Conservation (phyloP, 805 yeast species). For the Metschnikowia shivogae region DNA sequence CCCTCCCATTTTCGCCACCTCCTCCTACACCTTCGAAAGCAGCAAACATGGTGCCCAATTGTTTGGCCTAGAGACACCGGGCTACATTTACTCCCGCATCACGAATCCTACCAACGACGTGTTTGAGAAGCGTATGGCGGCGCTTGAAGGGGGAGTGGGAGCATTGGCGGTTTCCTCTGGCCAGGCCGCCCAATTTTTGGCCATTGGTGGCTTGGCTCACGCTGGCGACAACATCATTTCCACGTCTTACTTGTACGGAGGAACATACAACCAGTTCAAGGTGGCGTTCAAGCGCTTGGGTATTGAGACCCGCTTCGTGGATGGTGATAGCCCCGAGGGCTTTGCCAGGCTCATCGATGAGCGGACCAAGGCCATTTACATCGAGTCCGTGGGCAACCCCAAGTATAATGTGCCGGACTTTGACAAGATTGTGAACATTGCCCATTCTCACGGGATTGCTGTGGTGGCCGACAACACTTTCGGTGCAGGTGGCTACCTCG, state of each 20-base stretch:
- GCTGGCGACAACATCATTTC: conserved; percentile 88
- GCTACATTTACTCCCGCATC: conserved; percentile 84
- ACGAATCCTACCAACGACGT: conserved; percentile 92
- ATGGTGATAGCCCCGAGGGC: conserved; percentile 74
- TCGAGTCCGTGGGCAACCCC: conserved; percentile 93
- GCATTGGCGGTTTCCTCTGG: conserved; percentile 93
- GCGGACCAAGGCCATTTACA: conserved; percentile 82
- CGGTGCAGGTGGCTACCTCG: conserved; percentile 92
- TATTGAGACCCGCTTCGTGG: conserved; percentile 77
- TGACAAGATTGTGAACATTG: conserved; percentile 65
- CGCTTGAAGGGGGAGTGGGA: conserved; percentile 87
- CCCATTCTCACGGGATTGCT: conserved; percentile 84
- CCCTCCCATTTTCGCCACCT: conserved; percentile 87
- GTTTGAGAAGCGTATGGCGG: conserved; percentile 88
- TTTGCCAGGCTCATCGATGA: conserved; percentile 73
- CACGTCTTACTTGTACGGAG: conserved; percentile 87
- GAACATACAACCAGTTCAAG: conserved; percentile 93
- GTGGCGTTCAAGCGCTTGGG: conserved; percentile 88
- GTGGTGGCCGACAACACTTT: conserved; percentile 94
- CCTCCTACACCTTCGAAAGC: conserved; percentile 83
- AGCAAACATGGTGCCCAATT: conserved; percentile 90
- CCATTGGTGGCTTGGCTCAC: conserved; percentile 78
- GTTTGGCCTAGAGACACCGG: conserved; percentile 79
- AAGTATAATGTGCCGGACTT: conserved; percentile 90
- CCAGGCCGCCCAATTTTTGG: conserved; percentile 90